A percentile compares a stretch with the other conserved stretches of the same genome.
Conservation (phyloP, 164 flowering plant species). For the Echeveria elegans region DNA sequence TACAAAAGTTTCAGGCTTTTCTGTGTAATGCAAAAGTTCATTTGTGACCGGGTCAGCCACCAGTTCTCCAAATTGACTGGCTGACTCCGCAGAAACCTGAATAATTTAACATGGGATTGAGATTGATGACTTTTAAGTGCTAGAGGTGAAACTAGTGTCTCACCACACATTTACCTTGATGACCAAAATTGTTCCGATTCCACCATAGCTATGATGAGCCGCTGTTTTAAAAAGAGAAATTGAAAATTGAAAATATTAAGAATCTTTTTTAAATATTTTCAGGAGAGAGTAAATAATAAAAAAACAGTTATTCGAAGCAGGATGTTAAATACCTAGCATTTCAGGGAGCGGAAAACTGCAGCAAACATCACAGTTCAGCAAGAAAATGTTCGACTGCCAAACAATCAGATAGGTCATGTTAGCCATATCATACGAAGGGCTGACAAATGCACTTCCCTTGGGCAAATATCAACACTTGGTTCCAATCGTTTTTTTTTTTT, state of each 20-base stretch:
- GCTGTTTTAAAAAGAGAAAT: slow-evolving; percentile 29
- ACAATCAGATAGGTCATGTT: too few relatives aligned
- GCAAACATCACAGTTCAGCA: slow-evolving; percentile 95
- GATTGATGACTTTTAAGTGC: background rate
- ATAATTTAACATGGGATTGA: background rate
- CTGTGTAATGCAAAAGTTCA: slow-evolving; percentile 89
- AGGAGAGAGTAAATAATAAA: background rate
- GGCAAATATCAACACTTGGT: background rate
- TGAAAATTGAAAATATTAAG: background rate
- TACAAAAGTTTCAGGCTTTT: slow-evolving; percentile 98
- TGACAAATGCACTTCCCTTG: background rate
- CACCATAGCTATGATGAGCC: slow-evolving; percentile 80
- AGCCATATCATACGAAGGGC: background rate
- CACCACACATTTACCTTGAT: slow-evolving; percentile 53
- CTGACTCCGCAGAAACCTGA: slow-evolving; percentile 93
- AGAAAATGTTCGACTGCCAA: slow-evolving; percentile 88
- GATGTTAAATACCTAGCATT: slow-evolving; percentile 63
- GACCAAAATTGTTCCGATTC: slow-evolving; percentile 89
- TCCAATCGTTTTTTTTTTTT: background rate
- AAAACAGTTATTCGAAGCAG: background rate
- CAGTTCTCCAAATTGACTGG: slow-evolving; percentile 86
- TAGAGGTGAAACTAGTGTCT: background rate
- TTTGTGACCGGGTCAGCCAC: slow-evolving; percentile 86
- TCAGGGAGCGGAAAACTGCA: slow-evolving; percentile 89
- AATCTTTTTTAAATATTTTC: background rate